These are phyloP conservation scores for Eutrema heterophyllum DNA, from an alignment of 345 rosid species.

Conservation along the genomic window DNA sequence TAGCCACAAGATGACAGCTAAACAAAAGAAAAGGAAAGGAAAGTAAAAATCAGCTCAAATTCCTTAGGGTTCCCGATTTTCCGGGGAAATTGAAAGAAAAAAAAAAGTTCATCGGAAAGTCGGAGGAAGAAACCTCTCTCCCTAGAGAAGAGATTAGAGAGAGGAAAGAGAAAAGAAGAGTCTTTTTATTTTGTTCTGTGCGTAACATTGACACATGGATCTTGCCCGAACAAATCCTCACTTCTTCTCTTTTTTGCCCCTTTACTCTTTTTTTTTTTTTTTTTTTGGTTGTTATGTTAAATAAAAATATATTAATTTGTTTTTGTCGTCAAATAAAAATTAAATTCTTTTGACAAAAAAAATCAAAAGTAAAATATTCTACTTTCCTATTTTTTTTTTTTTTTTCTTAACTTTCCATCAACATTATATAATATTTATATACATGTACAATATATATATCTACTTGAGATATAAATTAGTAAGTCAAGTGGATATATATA, in stretches of 20 bases:
- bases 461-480: not conserved
- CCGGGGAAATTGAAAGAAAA: not conserved
- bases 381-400: not conserved
- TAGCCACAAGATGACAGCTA: not conserved
- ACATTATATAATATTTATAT: not conserved
- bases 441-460: not conserved
- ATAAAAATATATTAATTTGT: not conserved
- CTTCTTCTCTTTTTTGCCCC: not conserved
- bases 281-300: not conserved
- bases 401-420: not conserved
- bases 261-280: not conserved
- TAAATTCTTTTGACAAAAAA: not conserved
- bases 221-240: conserved; percentile 8
- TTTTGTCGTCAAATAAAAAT: not conserved
- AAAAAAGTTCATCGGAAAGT: not conserved
- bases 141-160: not conserved
- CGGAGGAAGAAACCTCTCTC: conserved; percentile 19
- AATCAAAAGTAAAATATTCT: not conserved
- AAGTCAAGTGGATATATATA: not conserved
- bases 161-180: not conserved
- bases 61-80: conserved; percentile 17
- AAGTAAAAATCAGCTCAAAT: not conserved
- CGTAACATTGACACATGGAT: conserved; percentile 29
- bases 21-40: not conserved
- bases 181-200: conserved; percentile 10